Evolutionary conservation across 495 filamentous ascomycete genomes (phyloP).

Genomic region (Pseudomonodictys pantanalensis): DNA sequence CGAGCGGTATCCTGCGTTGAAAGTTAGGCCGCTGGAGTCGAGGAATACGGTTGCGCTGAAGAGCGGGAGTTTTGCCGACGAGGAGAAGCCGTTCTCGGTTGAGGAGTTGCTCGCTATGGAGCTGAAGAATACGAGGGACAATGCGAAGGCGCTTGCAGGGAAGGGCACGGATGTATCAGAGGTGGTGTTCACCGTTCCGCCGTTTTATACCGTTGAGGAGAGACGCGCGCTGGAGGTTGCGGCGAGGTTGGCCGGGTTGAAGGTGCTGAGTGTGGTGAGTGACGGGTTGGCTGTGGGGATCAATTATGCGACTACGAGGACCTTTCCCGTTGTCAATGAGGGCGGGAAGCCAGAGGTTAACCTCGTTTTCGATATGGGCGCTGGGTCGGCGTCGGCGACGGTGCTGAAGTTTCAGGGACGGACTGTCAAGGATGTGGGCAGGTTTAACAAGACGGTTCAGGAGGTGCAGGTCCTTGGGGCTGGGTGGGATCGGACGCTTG

Average conservation of each 20-base stretch:
- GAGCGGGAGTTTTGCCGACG: conserved; percentile 65
- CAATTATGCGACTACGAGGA: conserved; percentile 89
- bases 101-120: conserved; percentile 98
- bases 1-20: conserved; percentile 66
- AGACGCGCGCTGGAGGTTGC: conserved; percentile 77
- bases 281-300: conserved; percentile 91
- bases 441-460: conserved; percentile 94
- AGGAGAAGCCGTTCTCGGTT: conserved; percentile 71
- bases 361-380: conserved; percentile 96
- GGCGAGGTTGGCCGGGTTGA: conserved; percentile 81
- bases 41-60: conserved; percentile 72
- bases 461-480: conserved; percentile 82
- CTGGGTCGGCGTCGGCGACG: conserved; percentile 94
- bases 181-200: conserved; percentile 85
- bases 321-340: conserved; percentile 78
- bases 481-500: conserved; percentile 86
- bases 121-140: conserved; percentile 79
- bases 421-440: conserved; percentile 86
- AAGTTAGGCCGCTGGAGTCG: conserved; percentile 54
- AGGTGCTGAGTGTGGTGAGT: conserved; percentile 77
- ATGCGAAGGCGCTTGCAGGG: conserved; percentile 84
- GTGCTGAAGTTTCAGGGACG: conserved; percentile 85
- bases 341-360: conserved; percentile 89
- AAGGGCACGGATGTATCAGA: conserved; percentile 70
- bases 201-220: conserved; percentile 87